A percentile compares a stretch with the other conserved stretches of the same genome.
These are phyloP conservation scores for Mikania micrantha DNA, from an alignment of 129 eudicot species.

Conservation along the genomic window DNA sequence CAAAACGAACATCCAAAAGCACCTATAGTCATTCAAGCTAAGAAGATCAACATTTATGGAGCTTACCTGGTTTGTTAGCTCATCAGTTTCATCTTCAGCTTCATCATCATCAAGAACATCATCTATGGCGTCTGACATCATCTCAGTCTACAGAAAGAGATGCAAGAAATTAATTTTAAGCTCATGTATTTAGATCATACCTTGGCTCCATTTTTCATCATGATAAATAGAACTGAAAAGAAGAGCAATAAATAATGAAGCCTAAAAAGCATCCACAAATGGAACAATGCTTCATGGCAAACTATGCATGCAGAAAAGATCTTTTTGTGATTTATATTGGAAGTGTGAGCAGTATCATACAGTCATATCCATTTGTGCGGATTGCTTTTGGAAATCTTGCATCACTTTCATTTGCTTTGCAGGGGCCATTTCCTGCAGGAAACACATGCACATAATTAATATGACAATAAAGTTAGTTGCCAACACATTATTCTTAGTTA, in stretches of 20 bases:
- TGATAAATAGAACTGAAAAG: not conserved
- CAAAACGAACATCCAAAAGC: not conserved
- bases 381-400: conserved; percentile 89
- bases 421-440: conserved; percentile 95
- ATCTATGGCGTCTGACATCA: conserved; percentile 98
- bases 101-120: conserved; percentile 91
- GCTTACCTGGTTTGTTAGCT: conserved; percentile 82
- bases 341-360: conserved; percentile 49
- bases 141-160: conserved; percentile 64
- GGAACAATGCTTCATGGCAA: not conserved
- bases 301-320: not conserved
- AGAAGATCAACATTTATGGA: not conserved
- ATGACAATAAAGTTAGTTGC: not conserved
- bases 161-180: not conserved
- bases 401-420: conserved; percentile 84
- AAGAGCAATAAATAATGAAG: not conserved
- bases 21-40: not conserved
- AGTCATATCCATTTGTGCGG: conserved; percentile 99
- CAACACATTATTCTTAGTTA: conserved; percentile 1
- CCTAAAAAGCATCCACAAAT: not conserved
- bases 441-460: not conserved
- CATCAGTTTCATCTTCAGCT: conserved; percentile 98
- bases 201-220: not conserved
- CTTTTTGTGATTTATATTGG: not conserved
- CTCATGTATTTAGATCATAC: not conserved